phyloP scores from a whole-genome alignment of 768 basidiomycete species.

The Hemileccinum impolitum region DNA sequence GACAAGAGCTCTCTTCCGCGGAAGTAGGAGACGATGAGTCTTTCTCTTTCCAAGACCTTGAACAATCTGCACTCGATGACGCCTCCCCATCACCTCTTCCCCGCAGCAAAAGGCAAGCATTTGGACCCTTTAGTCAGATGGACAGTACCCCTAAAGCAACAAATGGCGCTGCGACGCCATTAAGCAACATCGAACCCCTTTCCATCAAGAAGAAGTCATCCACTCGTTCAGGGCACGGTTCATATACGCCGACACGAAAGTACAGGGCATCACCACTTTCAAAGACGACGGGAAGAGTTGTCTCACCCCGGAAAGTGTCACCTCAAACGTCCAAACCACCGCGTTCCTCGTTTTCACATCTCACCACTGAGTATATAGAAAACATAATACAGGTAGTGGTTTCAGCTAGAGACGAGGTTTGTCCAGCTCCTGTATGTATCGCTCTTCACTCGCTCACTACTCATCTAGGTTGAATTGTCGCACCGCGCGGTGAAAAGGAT shows the following conservation, averaged over 20 bases:
- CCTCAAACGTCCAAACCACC: conserved; percentile 45
- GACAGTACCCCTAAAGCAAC: conserved; percentile 52
- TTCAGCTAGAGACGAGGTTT: conserved; percentile 66
- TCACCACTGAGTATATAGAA: conserved; percentile 39
- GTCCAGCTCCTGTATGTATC: neutral
- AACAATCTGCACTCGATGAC: conserved; percentile 28
- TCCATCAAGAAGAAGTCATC: conserved; percentile 85
- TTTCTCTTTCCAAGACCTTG: conserved; percentile 23
- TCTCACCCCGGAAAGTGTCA: conserved; percentile 53
- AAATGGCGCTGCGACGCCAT: conserved; percentile 32
- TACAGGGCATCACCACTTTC: conserved; percentile 53
- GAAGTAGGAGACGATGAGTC: conserved; percentile 48
- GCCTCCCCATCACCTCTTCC: conserved; percentile 51
- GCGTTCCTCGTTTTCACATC: conserved; percentile 20
- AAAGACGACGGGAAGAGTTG: conserved; percentile 39
- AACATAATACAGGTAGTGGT: conserved; percentile 47
- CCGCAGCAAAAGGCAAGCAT: conserved; percentile 68
- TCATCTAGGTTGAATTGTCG: conserved; percentile 62
- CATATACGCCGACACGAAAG: conserved; percentile 35
- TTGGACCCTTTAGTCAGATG: conserved; percentile 49
- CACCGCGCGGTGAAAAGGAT: conserved; percentile 72
- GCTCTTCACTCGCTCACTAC: conserved; percentile 1
- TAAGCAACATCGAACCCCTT: conserved; percentile 63
- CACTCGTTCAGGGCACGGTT: conserved; percentile 42
- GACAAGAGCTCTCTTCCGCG: conserved; percentile 38